Percentiles rank a stretch among this genome's conserved stretches.
Evolutionary conservation across 345 rosid genomes (phyloP).

Genomic region (Turritis glabra): DNA sequence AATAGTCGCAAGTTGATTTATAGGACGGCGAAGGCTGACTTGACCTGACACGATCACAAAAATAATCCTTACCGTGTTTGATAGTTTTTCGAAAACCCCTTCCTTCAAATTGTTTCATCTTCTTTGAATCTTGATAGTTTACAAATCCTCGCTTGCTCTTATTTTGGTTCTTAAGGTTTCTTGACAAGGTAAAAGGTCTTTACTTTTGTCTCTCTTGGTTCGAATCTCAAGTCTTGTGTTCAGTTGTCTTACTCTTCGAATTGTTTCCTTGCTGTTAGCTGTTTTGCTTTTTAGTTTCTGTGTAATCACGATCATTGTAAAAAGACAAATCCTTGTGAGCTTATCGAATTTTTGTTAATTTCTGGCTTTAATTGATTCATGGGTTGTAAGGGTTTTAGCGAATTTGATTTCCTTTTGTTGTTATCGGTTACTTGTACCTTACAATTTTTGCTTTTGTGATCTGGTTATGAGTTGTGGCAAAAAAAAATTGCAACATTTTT

Average conservation of each 20-base stretch:
- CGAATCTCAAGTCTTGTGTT: neutral
- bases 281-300: neutral
- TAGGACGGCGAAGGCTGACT: neutral
- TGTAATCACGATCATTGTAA: neutral
- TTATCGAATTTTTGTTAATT: neutral
- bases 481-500: neutral
- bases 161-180: neutral
- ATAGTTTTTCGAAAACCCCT: neutral
- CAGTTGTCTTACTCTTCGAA: neutral
- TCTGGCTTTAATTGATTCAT: neutral
- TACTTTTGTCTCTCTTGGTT: conserved; percentile 14
- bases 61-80: conserved; percentile 27
- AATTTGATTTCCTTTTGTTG: neutral
- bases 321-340: neutral
- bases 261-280: neutral
- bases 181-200: neutral
- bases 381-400: neutral
- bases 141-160: conserved; percentile 20
- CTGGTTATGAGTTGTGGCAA: neutral
- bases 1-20: conserved; percentile 35
- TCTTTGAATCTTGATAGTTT: neutral
- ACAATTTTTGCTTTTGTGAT: neutral
- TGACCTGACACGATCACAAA: conserved; percentile 13
- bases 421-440: neutral
- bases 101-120: conserved; percentile 11